phyloP scores from a whole-genome alignment of 2,329 filamentous ascomycete genomes.

The Ophiocordyceps unilateralis region DNA sequence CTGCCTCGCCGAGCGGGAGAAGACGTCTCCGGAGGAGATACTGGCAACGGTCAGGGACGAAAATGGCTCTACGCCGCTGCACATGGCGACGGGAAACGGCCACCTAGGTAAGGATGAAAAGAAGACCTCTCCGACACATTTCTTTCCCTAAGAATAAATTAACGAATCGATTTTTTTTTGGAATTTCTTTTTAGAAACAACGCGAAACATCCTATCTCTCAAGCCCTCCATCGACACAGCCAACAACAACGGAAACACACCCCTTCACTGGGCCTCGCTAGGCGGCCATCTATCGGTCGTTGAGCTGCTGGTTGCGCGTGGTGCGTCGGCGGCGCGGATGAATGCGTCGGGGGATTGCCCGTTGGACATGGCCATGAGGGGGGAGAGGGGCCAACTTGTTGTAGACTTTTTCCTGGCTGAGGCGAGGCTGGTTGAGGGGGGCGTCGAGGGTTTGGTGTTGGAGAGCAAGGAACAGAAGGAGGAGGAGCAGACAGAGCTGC shows the following conservation, averaged over 20 bases:
- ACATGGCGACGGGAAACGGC: conserved; percentile 88
- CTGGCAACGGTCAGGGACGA: conserved; percentile 57
- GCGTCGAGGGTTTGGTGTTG: neutral
- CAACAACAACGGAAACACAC: conserved; percentile 77
- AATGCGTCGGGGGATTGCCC: conserved; percentile 37
- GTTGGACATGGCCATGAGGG: neutral
- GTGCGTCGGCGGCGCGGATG: conserved; percentile 59
- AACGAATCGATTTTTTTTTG: no score
- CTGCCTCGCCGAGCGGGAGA: conserved; percentile 44
- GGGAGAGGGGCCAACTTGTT: neutral
- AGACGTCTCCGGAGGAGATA: conserved; percentile 41
- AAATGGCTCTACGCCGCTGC: conserved; percentile 64
- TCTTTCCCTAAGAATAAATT: neutral
- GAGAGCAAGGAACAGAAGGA: neutral
- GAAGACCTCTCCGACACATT: no score
- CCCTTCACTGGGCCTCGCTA: conserved; percentile 83
- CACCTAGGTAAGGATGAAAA: conserved; percentile 54
- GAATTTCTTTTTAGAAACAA: no score
- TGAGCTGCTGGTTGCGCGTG: conserved; percentile 56
- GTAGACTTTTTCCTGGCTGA: neutral
- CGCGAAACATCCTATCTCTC: conserved; percentile 23
- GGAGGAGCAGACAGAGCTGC: neutral
- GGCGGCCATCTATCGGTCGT: conserved; percentile 75
- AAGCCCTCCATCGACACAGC: conserved; percentile 44
- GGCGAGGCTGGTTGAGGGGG: neutral